phyloP scores from a whole-genome alignment of 345 rosid genomes.

The Microthlaspi erraticum region DNA sequence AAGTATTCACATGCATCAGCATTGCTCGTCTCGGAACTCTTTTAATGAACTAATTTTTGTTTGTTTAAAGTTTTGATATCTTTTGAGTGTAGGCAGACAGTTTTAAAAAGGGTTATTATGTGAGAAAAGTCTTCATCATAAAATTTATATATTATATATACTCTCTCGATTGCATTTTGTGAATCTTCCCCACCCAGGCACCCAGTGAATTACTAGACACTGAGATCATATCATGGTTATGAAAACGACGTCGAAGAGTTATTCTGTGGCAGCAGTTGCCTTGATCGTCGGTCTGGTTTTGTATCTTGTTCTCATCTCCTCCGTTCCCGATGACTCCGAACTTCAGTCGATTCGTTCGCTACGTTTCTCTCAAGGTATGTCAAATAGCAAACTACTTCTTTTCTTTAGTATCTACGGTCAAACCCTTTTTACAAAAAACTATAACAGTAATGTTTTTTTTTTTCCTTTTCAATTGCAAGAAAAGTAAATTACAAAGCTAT shows the following conservation, averaged over 20 bases:
- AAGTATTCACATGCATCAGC: conserved; percentile 15
- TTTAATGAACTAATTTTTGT: background rate
- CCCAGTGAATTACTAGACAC: background rate
- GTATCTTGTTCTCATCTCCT: conserved; percentile 21
- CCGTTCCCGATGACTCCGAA: conserved; percentile 12
- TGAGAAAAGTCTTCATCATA: conserved; percentile 20
- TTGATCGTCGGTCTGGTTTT: conserved; percentile 20
- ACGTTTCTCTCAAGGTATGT: conserved; percentile 36
- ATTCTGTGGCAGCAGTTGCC: conserved; percentile 10
- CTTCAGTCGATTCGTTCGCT: conserved; percentile 12
- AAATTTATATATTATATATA: background rate
- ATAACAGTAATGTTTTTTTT: too few relatives aligned
- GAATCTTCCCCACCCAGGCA: background rate
- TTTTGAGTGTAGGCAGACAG: background rate
- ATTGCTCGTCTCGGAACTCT: background rate
- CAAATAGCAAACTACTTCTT: background rate
- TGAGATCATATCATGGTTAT: conserved; percentile 9
- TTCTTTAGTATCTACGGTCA: background rate
- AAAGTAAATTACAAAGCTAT: too few relatives aligned
- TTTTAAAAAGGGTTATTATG: background rate
- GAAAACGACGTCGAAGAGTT: conserved; percentile 12
- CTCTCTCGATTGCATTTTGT: background rate
- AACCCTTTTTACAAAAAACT: background rate
- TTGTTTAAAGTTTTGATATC: background rate
- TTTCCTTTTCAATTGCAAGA: background rate